phyloP scores from a whole-genome alignment of 2,329 filamentous ascomycete species.

The Ceratocystis alfenasii region DNA sequence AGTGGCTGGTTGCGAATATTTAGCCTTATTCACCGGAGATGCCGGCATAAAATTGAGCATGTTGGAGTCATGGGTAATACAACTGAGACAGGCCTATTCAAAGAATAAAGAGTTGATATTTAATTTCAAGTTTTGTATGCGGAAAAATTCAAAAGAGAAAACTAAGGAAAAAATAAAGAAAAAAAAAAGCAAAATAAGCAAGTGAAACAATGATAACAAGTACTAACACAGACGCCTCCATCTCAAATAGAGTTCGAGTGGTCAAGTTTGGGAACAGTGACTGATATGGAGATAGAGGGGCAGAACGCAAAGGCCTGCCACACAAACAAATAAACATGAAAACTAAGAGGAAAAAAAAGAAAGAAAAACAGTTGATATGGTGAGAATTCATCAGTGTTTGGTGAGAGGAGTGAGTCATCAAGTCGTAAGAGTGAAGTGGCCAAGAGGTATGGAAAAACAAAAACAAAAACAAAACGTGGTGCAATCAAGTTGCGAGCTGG shows the following conservation, averaged over 20 bases:
- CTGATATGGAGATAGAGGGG: background rate
- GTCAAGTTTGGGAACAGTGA: conserved; percentile 12
- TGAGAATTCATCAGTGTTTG: background rate
- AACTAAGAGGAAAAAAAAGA: conserved; percentile 11
- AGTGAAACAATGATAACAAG: background rate
- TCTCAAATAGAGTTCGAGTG: background rate
- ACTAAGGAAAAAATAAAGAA: background rate
- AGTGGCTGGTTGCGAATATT: no score
- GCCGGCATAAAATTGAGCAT: background rate
- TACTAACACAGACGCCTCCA: background rate
- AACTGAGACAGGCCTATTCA: no score
- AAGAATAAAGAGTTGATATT: background rate
- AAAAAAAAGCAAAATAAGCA: background rate
- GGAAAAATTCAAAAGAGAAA: background rate
- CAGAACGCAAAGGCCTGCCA: background rate
- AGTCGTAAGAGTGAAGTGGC: conserved; percentile 6
- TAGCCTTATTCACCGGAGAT: no score
- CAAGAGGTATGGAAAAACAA: background rate
- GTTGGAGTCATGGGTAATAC: background rate
- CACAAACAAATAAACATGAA: conserved; percentile 1
- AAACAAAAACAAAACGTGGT: background rate
- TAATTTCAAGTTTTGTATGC: background rate
- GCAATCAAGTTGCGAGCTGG: background rate
- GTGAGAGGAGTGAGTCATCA: conserved; percentile 1
- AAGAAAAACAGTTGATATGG: background rate